Evolutionary conservation across 2,329 filamentous ascomycete genomes (phyloP), one percentile per base, ranked within the genome.

Genomic region (Lachnellula willkommii): DNA sequence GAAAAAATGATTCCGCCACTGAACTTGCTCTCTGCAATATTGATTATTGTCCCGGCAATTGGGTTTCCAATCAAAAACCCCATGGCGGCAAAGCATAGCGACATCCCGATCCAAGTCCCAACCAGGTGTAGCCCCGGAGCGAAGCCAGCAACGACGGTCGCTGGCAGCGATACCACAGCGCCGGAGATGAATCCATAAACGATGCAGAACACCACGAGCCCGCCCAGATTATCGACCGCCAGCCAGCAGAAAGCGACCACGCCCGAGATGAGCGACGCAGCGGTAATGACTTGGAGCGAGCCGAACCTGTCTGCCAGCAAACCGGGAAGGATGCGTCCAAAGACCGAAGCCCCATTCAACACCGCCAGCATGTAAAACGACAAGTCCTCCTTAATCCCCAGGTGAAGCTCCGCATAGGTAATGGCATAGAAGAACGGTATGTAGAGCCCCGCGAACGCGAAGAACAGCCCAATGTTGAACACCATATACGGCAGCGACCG

Each of bases 161-260:
- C 82, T 0, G 75, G 74, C 6, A 89, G 71, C 1, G 79, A 79
- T 36, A 87, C 79, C 60, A 83, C 86, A 2, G 80, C 80, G 11
- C 86, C 87, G 0, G 80, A 83, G 22, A 77, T 76, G 66, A 89
- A 87, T 20, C 86, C 87, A 60, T 85, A 89, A 7, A 88, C 68
- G 22, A 78, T 74, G 7, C 79, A 76, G 67, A 87, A 89, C 28
- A 82, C 74, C 47, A 88, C 76, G 55, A 85, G 79, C 1, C 79
- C 77, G 0, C 77, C 77, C 1, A 77, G 75, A 11, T 81, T 70
- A 80, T 81, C 77, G 2, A 80, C 61, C 47, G 74, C 77, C 0
- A 83, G 69, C 24, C 75, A 72, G 0, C 79, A 59, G 45, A 40
- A 60, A 47, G 20, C 43, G 28, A 50, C 36, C 51, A 79, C 71